Conservation (phyloP, 768 basidiomycete species). For the Leucosporidium creatinivorum region DNA sequence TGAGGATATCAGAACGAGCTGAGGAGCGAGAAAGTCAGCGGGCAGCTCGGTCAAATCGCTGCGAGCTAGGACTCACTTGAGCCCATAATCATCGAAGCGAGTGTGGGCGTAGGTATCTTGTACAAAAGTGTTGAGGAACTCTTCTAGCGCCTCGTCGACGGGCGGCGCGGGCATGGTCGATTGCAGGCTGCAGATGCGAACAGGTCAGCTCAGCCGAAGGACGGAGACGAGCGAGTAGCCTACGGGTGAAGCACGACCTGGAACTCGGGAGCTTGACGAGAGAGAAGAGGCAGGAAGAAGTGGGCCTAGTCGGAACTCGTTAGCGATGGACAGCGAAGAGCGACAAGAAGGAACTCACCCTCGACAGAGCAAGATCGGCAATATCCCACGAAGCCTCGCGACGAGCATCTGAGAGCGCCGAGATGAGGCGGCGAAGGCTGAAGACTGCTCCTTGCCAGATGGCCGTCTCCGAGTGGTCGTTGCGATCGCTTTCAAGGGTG, state of each 20-base stretch:
- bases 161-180: background rate
- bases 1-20: no score
- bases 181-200: background rate
- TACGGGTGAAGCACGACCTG: background rate
- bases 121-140: background rate
- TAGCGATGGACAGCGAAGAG: no score
- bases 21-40: no score
- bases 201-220: background rate
- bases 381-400: constrained; percentile 1
- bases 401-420: background rate
- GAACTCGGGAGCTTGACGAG: background rate
- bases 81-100: no score
- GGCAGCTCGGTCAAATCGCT: no score
- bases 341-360: background rate
- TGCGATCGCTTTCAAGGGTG: background rate
- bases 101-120: no score
- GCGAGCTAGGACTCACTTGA: no score
- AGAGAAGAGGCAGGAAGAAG: background rate
- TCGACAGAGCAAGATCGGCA: background rate
- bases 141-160: background rate
- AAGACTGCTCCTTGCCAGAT: constrained; percentile 1
- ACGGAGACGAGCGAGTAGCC: background rate
- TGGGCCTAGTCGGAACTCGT: no score
- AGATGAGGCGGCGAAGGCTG: background rate
- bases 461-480: background rate